Evolutionary conservation across 305 asterid genomes (phyloP), one percentile per base, ranked within the genome.

Genomic region (Fraxinus angustifolia): DNA sequence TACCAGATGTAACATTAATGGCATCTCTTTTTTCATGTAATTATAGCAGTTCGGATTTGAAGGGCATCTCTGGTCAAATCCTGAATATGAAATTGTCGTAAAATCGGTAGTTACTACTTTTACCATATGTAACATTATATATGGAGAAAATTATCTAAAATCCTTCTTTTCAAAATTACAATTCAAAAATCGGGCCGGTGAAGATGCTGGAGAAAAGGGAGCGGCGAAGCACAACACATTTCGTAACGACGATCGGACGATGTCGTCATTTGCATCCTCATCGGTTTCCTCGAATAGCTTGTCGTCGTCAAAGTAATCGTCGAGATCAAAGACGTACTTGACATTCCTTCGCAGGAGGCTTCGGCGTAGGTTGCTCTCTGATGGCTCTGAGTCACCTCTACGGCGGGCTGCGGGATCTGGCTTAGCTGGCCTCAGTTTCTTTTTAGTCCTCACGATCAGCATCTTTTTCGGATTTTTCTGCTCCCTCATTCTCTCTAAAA

Each of bases 281-380:
- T 89, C 94, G 19, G 74, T 58, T 83, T 88, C 92, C 34, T 86
- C 92, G 83, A 91, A 90, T 4, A 92, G 83, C 83, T 96, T 98
- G 84, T 94, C 98, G 33, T 30, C 33, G 33, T 30, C 33, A 75
- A 93, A 89, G 88, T 93, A 96, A 83, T 96, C 99, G 85, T 96
- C 98, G 83, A 93, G 94, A 89, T 91, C 97, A 84, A 96, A 90
- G 72, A 91, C 92, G 88, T 91, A 94, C 93, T 92, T 92, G 71
- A 91, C 98, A 86, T 84, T 93, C 84, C 99, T 89, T 73, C 94
- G 97, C 79, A 98, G 96, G 40, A 81, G 86, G 82, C 99, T 96
- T 79, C 99, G 92, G 36, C 99, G 91, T 3, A 90, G 83, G 84
- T 92, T 97, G 4, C 87, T 78, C 75, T 82, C 91, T 84, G 86